These are phyloP conservation scores for Myxozyma geophila DNA, from an alignment of 805 yeast species.

Conservation along the genomic window DNA sequence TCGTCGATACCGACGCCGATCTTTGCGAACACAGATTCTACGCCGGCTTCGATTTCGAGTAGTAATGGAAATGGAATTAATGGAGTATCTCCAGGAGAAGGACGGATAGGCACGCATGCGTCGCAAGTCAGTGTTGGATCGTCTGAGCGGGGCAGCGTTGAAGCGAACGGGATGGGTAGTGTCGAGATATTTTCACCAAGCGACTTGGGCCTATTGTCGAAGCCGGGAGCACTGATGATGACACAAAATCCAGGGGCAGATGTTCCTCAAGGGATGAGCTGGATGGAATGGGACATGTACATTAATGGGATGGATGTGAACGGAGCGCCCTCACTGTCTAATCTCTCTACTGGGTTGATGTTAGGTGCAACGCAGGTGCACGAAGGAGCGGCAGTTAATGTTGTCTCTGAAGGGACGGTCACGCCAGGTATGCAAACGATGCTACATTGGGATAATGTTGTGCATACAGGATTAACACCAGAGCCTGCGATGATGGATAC, in stretches of 20 bases:
- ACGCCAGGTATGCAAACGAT: background rate
- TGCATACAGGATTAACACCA: constrained; percentile 19
- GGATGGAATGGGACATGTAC: constrained; percentile 34
- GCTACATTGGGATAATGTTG: constrained; percentile 10
- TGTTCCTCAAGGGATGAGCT: constrained; percentile 22
- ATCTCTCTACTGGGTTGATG: background rate
- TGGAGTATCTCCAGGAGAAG: background rate
- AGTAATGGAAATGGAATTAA: background rate
- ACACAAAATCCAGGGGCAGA: constrained; percentile 24
- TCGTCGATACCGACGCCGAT: background rate
- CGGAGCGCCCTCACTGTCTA: background rate
- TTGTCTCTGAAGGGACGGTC: too few species aligned
- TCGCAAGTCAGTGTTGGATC: background rate
- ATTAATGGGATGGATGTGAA: constrained; percentile 28
- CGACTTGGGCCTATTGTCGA: constrained; percentile 11
- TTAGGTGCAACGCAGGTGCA: background rate
- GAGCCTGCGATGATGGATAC: constrained; percentile 23
- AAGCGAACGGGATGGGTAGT: background rate
- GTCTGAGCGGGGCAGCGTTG: background rate
- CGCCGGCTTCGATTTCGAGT: background rate
- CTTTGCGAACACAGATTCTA: background rate
- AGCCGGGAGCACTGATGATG: constrained; percentile 24
- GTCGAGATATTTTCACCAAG: constrained; percentile 6
- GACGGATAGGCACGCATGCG: background rate
- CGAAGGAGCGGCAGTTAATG: background rate